phyloP scores from a whole-genome alignment of 345 rosid species.

The Ceriops decandra region DNA sequence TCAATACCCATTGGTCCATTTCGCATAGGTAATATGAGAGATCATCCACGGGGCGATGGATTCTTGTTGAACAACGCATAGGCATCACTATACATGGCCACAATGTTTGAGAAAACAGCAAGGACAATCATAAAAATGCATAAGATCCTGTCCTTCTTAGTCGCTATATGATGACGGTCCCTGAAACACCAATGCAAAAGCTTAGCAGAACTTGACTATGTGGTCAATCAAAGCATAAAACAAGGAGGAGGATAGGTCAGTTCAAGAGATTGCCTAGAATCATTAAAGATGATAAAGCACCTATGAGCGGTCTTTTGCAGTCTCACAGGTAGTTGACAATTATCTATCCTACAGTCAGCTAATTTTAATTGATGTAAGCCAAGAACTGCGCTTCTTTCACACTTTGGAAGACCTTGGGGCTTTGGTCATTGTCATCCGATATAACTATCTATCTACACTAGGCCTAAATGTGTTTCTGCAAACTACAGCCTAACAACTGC shows the following conservation, averaged over 20 bases:
- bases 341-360: no score
- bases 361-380: not conserved
- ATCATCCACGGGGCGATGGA: constrained; percentile 5
- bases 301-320: no score
- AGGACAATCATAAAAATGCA: constrained; percentile 16
- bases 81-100: constrained; percentile 22
- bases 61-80: constrained; percentile 16
- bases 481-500: not conserved
- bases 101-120: constrained; percentile 18
- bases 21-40: not conserved
- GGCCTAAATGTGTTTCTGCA: no score
- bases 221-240: not conserved
- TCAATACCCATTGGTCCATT: not conserved
- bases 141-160: constrained; percentile 20
- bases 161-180: constrained; percentile 16
- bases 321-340: no score
- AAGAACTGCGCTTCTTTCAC: not conserved
- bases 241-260: no score
- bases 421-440: no score
- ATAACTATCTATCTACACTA: no score
- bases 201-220: not conserved
- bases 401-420: not conserved
- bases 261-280: no score
- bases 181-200: constrained; percentile 8
- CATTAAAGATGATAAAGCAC: no score